These are phyloP conservation scores for Cudoniella acicularis DNA, from an alignment of 495 filamentous ascomycete genomes.

Conservation along the genomic window DNA sequence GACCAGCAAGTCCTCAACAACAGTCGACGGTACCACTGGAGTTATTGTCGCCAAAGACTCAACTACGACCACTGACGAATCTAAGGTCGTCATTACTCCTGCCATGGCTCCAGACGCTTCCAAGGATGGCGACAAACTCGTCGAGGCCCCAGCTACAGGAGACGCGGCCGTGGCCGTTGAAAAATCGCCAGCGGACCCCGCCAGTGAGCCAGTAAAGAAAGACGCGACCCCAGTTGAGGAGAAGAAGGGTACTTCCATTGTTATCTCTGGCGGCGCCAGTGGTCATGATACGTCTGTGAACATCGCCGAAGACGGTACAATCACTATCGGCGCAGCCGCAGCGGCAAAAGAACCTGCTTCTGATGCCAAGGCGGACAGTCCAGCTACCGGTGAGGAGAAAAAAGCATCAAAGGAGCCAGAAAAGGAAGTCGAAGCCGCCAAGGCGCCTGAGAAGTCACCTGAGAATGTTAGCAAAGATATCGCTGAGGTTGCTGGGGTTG, in stretches of 20 bases:
- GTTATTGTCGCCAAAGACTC: background rate
- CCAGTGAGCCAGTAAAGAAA: background rate
- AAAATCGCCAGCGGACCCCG: background rate
- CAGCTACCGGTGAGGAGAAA: background rate
- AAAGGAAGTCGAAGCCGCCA: background rate
- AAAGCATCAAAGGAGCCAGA: background rate
- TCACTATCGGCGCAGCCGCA: background rate
- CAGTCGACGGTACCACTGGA: background rate
- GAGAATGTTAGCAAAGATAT: too few species aligned
- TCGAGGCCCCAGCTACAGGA: background rate
- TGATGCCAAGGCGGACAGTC: background rate
- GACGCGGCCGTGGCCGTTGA: background rate
- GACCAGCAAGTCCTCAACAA: too few species aligned
- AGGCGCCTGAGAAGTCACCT: background rate
- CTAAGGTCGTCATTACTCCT: background rate
- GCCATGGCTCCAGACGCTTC: background rate
- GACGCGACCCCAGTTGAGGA: background rate
- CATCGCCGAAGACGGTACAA: constrained; percentile 1
- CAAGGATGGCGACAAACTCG: too few species aligned
- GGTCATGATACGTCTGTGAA: background rate
- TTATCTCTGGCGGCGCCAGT: background rate
- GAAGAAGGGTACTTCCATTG: background rate
- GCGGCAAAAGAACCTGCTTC: too few species aligned
- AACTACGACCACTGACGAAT: background rate
- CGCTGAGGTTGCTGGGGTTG: too few species aligned